phyloP scores from a whole-genome alignment of 345 rosid genomes.

The Arabidopsis suecica region DNA sequence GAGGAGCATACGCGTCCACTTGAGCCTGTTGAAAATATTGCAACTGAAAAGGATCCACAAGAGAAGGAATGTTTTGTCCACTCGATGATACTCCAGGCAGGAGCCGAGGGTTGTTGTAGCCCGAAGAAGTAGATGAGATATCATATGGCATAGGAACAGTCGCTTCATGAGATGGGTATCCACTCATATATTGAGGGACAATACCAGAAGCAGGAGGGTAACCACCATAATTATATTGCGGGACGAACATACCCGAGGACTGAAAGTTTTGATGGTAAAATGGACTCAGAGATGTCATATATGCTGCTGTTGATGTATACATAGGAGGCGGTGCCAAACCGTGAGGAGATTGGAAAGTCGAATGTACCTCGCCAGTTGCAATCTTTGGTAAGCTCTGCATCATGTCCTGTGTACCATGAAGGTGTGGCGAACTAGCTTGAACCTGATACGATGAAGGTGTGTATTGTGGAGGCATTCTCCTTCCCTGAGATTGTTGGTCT shows the following conservation, averaged over 20 bases:
- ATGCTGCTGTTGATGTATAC: slow-evolving; percentile 69
- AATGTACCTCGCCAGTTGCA: slow-evolving; percentile 61
- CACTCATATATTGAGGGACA: slow-evolving; percentile 67
- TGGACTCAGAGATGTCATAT: slow-evolving; percentile 71
- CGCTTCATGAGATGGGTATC: slow-evolving; percentile 74
- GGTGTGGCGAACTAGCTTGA: slow-evolving; percentile 52
- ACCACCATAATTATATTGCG: slow-evolving; percentile 64
- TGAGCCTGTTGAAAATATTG: slow-evolving; percentile 73
- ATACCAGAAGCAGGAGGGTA: slow-evolving; percentile 64
- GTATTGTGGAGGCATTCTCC: slow-evolving; percentile 53
- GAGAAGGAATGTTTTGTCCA: slow-evolving; percentile 52
- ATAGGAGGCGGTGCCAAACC: slow-evolving; percentile 63
- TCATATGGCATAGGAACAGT: slow-evolving; percentile 63
- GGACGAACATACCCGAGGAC: slow-evolving; percentile 68
- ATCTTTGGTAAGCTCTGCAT: slow-evolving; percentile 54
- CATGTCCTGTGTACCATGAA: slow-evolving; percentile 52
- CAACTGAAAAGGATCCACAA: slow-evolving; percentile 71
- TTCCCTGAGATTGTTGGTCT: slow-evolving; percentile 62
- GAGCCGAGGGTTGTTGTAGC: slow-evolving; percentile 45
- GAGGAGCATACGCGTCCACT: slow-evolving; percentile 55
- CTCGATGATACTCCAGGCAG: slow-evolving; percentile 36
- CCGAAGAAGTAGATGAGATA: slow-evolving; percentile 54
- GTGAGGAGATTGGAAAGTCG: slow-evolving; percentile 61
- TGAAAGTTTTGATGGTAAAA: slow-evolving; percentile 73
- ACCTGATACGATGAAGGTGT: slow-evolving; percentile 52